A percentile compares a stretch with the other conserved stretches of the same genome.
phyloP scores from a whole-genome alignment of 2,329 filamentous ascomycete genomes.

The Lizonia empirigonia region DNA sequence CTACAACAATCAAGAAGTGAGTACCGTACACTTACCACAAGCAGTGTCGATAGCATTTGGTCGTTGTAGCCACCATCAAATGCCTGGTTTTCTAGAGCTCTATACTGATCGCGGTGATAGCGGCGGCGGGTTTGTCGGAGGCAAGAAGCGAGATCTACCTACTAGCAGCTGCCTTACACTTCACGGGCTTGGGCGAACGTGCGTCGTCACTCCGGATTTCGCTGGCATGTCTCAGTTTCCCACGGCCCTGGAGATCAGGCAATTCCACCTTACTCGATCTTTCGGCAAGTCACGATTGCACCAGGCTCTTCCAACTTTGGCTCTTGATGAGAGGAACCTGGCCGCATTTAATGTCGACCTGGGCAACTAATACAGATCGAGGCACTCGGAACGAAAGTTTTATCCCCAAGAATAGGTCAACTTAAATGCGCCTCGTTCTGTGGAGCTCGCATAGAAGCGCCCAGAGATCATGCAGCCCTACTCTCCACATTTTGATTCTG shows the following conservation, averaged over 20 bases:
- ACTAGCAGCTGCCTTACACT: neutral
- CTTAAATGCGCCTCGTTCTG: neutral
- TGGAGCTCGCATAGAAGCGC: neutral
- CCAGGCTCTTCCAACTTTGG: neutral
- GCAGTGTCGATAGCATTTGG: neutral
- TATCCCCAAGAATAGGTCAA: neutral
- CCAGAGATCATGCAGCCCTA: slow-evolving; percentile 9
- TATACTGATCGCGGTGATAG: neutral
- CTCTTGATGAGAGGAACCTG: neutral
- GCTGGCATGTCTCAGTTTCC: slow-evolving; percentile 24
- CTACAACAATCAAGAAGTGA: neutral
- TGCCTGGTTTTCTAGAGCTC: neutral
- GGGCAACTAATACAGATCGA: neutral
- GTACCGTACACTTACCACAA: neutral
- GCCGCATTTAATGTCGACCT: neutral
- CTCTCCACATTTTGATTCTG: neutral
- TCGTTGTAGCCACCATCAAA: neutral
- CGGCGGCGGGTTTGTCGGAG: slow-evolving; percentile 13
- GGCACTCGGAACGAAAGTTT: neutral
- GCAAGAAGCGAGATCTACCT: neutral
- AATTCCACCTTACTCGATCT: neutral
- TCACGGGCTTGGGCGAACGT: neutral
- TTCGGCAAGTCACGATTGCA: neutral
- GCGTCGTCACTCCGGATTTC: slow-evolving; percentile 8
- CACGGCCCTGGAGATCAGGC: neutral